phyloP scores from a whole-genome alignment of 1,284 basidiomycete species.

The Ganoderma boninense region DNA sequence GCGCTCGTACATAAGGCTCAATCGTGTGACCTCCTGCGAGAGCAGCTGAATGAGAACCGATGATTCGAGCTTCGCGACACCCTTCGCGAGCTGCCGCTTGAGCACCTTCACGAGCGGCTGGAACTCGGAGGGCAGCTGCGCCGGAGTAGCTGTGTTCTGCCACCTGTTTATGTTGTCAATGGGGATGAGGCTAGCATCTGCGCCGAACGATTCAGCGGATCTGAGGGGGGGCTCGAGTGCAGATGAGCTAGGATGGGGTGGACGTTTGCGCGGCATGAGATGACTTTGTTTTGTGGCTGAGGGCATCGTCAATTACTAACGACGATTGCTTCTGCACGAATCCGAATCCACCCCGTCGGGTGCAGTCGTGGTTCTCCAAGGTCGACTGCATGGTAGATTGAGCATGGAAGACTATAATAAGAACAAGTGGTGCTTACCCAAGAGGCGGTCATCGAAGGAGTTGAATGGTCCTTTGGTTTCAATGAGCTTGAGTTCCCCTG shows the following conservation, averaged over 20 bases:
- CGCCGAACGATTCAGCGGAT: not conserved
- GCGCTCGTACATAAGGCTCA: conserved; percentile 49
- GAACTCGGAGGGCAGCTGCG: conserved; percentile 32
- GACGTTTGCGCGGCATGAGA: not conserved
- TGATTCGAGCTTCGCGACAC: conserved; percentile 33
- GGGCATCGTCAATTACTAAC: not conserved
- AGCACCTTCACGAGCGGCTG: conserved; percentile 40
- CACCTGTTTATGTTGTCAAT: conserved; percentile 7
- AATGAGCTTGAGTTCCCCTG: not conserved
- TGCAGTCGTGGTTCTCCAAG: not conserved
- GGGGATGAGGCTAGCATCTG: not conserved
- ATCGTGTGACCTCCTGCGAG: conserved; percentile 24
- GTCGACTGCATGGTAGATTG: not conserved
- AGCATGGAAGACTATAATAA: not conserved
- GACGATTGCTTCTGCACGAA: not conserved
- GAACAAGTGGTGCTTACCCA: not conserved
- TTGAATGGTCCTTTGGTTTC: not conserved
- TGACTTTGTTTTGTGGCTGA: not conserved
- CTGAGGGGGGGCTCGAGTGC: not conserved
- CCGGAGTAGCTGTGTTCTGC: conserved; percentile 19
- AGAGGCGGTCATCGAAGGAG: not conserved
- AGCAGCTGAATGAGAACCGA: conserved; percentile 40
- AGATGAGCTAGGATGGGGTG: not conserved
- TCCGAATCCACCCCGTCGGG: not conserved
- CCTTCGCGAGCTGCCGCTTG: conserved; percentile 44